Percentiles rank a stretch among this genome's conserved stretches.
Conservation (phyloP, 2,329 filamentous ascomycete genomes). For the Pezicula rhizophila region DNA sequence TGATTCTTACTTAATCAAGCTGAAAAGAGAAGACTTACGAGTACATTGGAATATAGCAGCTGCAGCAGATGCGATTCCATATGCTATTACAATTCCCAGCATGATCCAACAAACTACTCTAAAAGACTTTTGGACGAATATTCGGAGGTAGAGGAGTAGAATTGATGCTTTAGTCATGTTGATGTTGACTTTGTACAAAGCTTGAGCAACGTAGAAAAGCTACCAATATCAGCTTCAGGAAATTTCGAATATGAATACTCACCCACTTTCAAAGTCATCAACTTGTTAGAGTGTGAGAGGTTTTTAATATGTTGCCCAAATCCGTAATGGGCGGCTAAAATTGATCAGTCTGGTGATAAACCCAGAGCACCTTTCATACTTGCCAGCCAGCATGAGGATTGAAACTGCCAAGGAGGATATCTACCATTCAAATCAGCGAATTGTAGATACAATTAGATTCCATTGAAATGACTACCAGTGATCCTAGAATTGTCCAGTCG, state of each 20-base stretch:
- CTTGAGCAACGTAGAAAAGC: slow-evolving; percentile 45
- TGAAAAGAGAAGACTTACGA: slow-evolving; percentile 13
- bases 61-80: slow-evolving; percentile 37
- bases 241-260: background rate
- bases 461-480: slow-evolving; percentile 28
- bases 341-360: no score
- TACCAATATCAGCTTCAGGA: slow-evolving; percentile 15
- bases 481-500: slow-evolving; percentile 37
- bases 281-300: slow-evolving; percentile 28
- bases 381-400: slow-evolving; percentile 5
- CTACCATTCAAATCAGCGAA: slow-evolving; percentile 18
- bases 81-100: slow-evolving; percentile 37
- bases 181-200: slow-evolving; percentile 48
- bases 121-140: slow-evolving; percentile 44
- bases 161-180: slow-evolving; percentile 48
- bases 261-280: slow-evolving; percentile 30
- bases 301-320: slow-evolving; percentile 36
- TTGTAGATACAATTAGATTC: no score
- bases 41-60: slow-evolving; percentile 45
- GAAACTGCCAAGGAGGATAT: slow-evolving; percentile 31
- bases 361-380: no score
- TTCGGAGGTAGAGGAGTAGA: slow-evolving; percentile 46
- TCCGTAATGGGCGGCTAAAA: slow-evolving; percentile 31
- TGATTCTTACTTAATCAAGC: no score
- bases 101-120: slow-evolving; percentile 36